Base-by-base conservation (phyloP, 2,329 filamentous ascomycete genomes). In the Cladosporium austrohemisphaericum region DNA sequence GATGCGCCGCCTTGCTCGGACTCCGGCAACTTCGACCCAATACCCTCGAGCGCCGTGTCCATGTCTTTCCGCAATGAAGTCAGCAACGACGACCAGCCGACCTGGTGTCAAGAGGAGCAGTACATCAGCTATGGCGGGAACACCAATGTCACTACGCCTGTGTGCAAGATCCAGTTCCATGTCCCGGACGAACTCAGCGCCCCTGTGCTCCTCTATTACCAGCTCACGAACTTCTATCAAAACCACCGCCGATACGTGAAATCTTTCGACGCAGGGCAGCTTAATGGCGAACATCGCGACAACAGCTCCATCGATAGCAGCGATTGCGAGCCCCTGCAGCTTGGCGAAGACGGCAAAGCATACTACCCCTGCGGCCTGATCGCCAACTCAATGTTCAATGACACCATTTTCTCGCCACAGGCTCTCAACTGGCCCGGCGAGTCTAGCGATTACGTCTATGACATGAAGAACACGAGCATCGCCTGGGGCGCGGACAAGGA, bases 201-300 rank as follows among this genome's bases (percentile, higher is more conserved):
- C 1, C 90, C 92, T 0, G 87, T 98, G 9, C 80, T 92, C 53
- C 83, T 97, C 69, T 98, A 96, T 75, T 98, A 98, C 70, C 86
- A 86, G 59, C 83, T 98, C 55, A 92, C 89, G 51, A 95, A 97
- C 72, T 98, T 98, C 73, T 97, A 97, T 74, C 93, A 98, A 71
- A 98, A 98, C 67, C 93, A 98, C 67, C 86, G 93, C 57, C 85
- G 92, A 68, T 98, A 98, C 60, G 93, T 96, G 53, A 87, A 89
- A 65, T 95, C 88, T 1, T 86, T 95, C 62, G 86, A 91, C 63
- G 78, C 84, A 50, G 77, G 87, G 45, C 93, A 98, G 69, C 76
- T 98, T 46, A 86, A 85, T 57, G 93, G 91, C 37, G 74, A 82
- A 5, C 77, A 76, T 9, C 78, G 86, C 14, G 73, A 75, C 25